Base-by-base conservation (phyloP, 441 rosid species). In the Erodium moschatum region DNA sequence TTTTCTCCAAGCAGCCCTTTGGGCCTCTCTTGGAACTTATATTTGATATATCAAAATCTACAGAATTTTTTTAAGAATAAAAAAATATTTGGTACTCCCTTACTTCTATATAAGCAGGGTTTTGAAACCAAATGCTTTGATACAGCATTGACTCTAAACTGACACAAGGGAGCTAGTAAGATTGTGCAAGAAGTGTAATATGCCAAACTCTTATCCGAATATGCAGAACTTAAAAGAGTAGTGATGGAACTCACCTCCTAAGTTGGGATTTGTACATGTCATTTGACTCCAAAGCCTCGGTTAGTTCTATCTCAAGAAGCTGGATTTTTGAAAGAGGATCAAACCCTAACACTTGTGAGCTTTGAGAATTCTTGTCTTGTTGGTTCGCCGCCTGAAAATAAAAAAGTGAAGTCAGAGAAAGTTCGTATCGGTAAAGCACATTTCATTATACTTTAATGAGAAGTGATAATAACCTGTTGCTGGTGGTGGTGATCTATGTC, bases 321-420 rank as follows among this genome's bases (percentile, higher is more conserved):
- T 75, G 80, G 20, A 84, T 72, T 75, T 83, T 80, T 38, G 83
- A 80, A 66, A 71, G 66, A 50, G 73, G 76, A 70, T 83, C 85
- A 8, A 67, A 65, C 15, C 81, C 89, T 85, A 56, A 67, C 13
- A 46, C 64, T 29, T 58, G 52, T 65, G 61, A 66, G 68, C 72
- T 75, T 72, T 68, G 74, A 18, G 69, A 65, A 29, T 67, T 62
- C 58, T 56, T 16, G 52, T 65, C 63, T 64, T 35, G 31, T 31
- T 66, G 29, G 40, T 70, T 69, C 33, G 65, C 73, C 56, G 68
- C 78, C 88, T 81, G 81, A 69, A 72, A 74, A 38, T 27, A 8
- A 69, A 35, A 29, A 12, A 3, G 38, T 40, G 31, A 52, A 15
- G 42, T 29, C 46, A 24, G 3, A 63, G 40, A 61, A 6, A 48